These are phyloP conservation scores for Tylopilus felleus DNA, from an alignment of 768 basidiomycete genomes.

Conservation along the genomic window DNA sequence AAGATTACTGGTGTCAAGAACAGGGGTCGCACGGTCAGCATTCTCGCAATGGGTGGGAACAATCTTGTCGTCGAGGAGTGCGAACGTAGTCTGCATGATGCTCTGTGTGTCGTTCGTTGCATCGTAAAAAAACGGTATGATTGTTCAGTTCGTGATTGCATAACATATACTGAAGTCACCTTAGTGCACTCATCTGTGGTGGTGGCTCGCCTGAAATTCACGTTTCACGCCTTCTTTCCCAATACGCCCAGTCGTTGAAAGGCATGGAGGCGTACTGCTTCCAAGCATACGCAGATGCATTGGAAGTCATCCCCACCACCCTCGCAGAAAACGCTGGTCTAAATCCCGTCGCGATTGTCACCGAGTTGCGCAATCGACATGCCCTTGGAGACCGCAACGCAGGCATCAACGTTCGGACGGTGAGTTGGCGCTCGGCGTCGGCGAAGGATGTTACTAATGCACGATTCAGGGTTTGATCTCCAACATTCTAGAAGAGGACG, in stretches of 20 bases:
- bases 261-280: conserved; percentile 99
- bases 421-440: conserved; percentile 32
- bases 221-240: conserved; percentile 85
- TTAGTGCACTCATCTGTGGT: conserved; percentile 87
- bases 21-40: conserved; percentile 89
- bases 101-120: conserved; percentile 97
- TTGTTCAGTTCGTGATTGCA: background rate
- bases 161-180: background rate
- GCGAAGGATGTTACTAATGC: conserved; percentile 4
- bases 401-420: conserved; percentile 98
- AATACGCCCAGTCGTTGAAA: conserved; percentile 88
- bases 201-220: conserved; percentile 99
- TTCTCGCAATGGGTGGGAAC: conserved; percentile 93
- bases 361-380: conserved; percentile 95
- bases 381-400: conserved; percentile 92
- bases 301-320: conserved; percentile 97
- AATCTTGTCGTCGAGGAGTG: conserved; percentile 93
- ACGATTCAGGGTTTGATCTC: conserved; percentile 81
- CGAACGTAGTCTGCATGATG: conserved; percentile 96
- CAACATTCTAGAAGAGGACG: conserved; percentile 96
- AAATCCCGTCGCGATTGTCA: conserved; percentile 97
- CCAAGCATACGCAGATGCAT: conserved; percentile 95
- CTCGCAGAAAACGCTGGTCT: conserved; percentile 98
- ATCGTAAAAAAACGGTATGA: conserved; percentile 94
- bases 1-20: conserved; percentile 94